Evolutionary conservation across 352 stramenopile species (phyloP).

Genomic region (Globisporangium iwayamae): DNA sequence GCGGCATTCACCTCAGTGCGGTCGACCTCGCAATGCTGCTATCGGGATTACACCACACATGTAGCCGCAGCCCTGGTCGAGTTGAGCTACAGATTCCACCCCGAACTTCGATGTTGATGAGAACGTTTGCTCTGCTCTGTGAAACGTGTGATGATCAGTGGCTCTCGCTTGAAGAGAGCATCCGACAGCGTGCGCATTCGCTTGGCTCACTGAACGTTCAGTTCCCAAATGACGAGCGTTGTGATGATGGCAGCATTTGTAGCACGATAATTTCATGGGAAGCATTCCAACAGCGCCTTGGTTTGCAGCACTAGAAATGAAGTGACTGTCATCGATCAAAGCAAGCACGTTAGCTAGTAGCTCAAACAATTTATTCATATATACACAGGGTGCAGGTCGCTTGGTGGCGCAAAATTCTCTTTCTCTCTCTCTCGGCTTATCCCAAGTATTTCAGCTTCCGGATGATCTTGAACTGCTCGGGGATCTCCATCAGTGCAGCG

Average conservation of each 20-base stretch:
- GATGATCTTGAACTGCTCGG: constrained; percentile 58
- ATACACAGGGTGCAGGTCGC: background rate
- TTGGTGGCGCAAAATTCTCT: background rate
- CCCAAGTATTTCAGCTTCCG: constrained; percentile 35
- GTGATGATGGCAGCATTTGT: background rate
- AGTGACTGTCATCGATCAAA: background rate
- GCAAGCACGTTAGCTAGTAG: too few species aligned
- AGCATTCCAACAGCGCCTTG: constrained; percentile 16
- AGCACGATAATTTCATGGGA: constrained; percentile 20
- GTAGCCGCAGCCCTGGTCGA: background rate
- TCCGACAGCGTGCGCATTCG: background rate
- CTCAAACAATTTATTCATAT: too few species aligned
- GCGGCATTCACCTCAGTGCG: background rate
- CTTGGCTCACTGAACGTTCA: constrained; percentile 4
- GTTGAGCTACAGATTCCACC: background rate
- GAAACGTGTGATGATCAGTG: constrained; percentile 17
- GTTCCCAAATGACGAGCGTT: background rate
- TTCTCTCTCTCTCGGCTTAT: constrained; percentile 4
- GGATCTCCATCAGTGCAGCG: constrained; percentile 64
- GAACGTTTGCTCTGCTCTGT: constrained; percentile 9
- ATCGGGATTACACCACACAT: constrained; percentile 11
- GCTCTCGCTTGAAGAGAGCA: constrained; percentile 10
- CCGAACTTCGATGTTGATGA: background rate
- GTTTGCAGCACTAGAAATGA: background rate
- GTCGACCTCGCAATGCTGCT: constrained; percentile 14